Evolutionary conservation across 345 rosid species (phyloP).

Genomic region (Cardamine occulta): DNA sequence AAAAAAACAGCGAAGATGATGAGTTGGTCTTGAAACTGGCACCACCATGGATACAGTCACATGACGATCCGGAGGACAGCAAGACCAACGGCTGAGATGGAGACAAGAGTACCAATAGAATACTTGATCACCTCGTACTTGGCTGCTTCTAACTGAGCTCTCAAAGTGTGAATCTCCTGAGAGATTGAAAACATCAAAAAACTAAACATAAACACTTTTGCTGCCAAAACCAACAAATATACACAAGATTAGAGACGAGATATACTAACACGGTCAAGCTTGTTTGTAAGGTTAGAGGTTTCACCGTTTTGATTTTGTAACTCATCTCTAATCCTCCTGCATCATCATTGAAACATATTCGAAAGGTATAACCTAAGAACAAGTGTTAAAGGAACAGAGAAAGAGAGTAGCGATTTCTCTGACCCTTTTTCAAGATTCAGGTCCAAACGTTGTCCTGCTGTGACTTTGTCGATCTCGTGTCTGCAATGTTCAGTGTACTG

Average conservation of each 20-base stretch:
- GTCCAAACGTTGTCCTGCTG: slow-evolving; percentile 90
- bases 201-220: slow-evolving; percentile 6
- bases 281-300: slow-evolving; percentile 81
- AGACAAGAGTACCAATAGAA: slow-evolving; percentile 90
- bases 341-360: not conserved
- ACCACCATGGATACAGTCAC: slow-evolving; percentile 44
- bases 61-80: slow-evolving; percentile 74
- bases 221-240: not conserved
- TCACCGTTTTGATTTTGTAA: slow-evolving; percentile 70
- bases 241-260: not conserved
- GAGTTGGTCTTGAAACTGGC: slow-evolving; percentile 32
- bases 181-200: not conserved
- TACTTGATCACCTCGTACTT: slow-evolving; percentile 89
- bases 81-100: slow-evolving; percentile 85
- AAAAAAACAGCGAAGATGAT: slow-evolving; percentile 36
- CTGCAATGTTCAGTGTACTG: slow-evolving; percentile 47
- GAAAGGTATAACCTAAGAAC: not conserved
- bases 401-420: slow-evolving; percentile 21
- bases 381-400: not conserved
- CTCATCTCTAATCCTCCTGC: slow-evolving; percentile 86
- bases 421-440: slow-evolving; percentile 95
- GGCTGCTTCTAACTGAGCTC: slow-evolving; percentile 86
- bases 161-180: slow-evolving; percentile 86
- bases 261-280: slow-evolving; percentile 73
- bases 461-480: slow-evolving; percentile 87